Base-by-base conservation (phyloP, 139 green algal genomes). In the Coccomyxa sp. region DNA sequence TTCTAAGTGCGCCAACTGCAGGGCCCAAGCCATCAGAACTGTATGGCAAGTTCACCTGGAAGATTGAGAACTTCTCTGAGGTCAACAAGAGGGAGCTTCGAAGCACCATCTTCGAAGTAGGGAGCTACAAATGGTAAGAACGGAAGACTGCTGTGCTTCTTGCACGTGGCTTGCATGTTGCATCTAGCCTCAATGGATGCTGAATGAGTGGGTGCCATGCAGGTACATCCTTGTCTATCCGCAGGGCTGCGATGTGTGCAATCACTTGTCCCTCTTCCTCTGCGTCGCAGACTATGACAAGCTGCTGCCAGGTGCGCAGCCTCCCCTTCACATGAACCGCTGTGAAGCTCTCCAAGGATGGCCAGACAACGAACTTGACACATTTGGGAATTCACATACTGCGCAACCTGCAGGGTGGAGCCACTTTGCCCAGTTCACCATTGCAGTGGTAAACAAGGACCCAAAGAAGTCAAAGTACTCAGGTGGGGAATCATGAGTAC, bases 231-330 rank as follows among this genome's bases (percentile, higher is more conserved):
- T 99, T 41, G 94, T 99, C 0, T 99, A 99, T 79, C 96, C 96
- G 0, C 93, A 98, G 55, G 96, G 96, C 35, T 99, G 95, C 78
- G 96, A 99, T 78, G 96, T 99, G 24, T 94, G 89, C 89, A 98
- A 99, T 83, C 96, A 99, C 86, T 89, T 99, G 14, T 98, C 92
- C 0, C 88, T 99, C 18, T 99, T 99, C 86, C 91, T 99, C 22
- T 99, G 96, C 77, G 96, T 99, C 12, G 96, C 96, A 31, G 96
- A 99, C 84, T 99, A 99, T 73, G 96, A 99, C 88, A 99, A 98
- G 85, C 91, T 99, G 38, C 88, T 99, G 55, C 96, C 96, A 87
- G 92, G 93, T 96, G 68, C 16, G 84, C 74, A 31, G 50, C 50
- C n/a, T n/a, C n/a, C n/a, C n/a, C n/a, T n/a, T n/a, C n/a, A n/a